Evolutionary conservation across 768 basidiomycete species (phyloP).

Genomic region (Crucibulum laeve): DNA sequence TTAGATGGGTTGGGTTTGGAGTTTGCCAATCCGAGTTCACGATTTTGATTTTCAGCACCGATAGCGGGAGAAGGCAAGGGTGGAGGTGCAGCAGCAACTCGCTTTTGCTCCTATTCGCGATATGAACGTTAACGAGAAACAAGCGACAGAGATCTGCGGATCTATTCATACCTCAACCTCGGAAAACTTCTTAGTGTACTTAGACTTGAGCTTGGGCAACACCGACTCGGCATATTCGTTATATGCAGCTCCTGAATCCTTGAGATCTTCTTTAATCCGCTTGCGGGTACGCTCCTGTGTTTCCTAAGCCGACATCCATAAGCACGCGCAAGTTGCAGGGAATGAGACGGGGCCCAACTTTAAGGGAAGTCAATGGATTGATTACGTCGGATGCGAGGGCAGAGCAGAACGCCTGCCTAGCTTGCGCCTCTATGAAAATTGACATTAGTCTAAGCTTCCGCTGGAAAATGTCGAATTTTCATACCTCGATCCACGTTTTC

Average conservation of each 20-base stretch:
- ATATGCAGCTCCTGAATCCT: conserved; percentile 71
- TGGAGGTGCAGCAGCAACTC: conserved; percentile 32
- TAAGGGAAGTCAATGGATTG: conserved; percentile 59
- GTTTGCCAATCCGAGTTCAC: conserved; percentile 16
- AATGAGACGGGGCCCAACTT: conserved; percentile 36
- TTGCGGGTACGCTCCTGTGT: conserved; percentile 90
- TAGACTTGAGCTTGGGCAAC: conserved; percentile 77
- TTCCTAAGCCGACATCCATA: conserved; percentile 45
- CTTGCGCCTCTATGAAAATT: conserved; percentile 69
- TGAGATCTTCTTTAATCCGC: conserved; percentile 87
- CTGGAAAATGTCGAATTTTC: neutral
- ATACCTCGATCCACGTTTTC: conserved; percentile 82
- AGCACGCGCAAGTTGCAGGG: conserved; percentile 1
- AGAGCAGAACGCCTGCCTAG: conserved; percentile 72
- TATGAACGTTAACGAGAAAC: neutral
- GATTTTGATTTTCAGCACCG: conserved; percentile 25
- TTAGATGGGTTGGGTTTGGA: conserved; percentile 42
- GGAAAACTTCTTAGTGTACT: conserved; percentile 80
- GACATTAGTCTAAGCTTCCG: conserved; percentile 7
- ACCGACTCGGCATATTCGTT: conserved; percentile 75
- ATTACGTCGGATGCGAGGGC: conserved; percentile 75
- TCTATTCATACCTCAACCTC: conserved; percentile 69
- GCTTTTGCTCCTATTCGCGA: conserved; percentile 58
- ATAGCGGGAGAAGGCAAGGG: conserved; percentile 19
- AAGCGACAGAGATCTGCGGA: neutral